Evolutionary conservation across 2,329 filamentous ascomycete genomes (phyloP).

Genomic region (Paraconiothyrium sp.): DNA sequence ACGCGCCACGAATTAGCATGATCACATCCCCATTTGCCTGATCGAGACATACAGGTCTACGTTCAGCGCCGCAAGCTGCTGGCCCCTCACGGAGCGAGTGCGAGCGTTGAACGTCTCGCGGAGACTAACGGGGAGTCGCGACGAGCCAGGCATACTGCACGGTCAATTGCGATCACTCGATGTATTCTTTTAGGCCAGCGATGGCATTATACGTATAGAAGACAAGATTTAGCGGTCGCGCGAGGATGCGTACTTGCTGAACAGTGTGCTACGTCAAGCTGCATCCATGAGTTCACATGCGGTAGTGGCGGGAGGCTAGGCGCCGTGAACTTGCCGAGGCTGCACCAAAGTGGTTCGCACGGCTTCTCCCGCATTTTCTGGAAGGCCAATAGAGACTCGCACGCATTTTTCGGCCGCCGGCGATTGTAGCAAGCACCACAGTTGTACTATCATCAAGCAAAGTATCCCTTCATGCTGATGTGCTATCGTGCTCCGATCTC

Average conservation of each 20-base stretch:
- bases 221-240: neutral
- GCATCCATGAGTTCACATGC: constrained; percentile 18
- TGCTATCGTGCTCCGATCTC: neutral
- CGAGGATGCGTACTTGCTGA: neutral
- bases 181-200: constrained; percentile 10
- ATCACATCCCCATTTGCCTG: neutral
- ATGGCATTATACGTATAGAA: constrained; percentile 17
- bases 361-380: constrained; percentile 15
- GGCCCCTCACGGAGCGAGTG: constrained; percentile 64
- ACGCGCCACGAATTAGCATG: constrained; percentile 1
- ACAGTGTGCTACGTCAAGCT: constrained; percentile 16
- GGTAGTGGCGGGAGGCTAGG: constrained; percentile 1
- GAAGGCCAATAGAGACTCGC: constrained; percentile 11
- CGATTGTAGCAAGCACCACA: neutral
- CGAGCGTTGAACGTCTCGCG: constrained; percentile 73
- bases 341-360: neutral
- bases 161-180: neutral
- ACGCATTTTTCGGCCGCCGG: neutral
- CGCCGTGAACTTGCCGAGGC: constrained; percentile 16
- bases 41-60: constrained; percentile 69
- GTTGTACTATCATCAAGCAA: neutral
- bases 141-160: constrained; percentile 62
- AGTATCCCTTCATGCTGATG: neutral
- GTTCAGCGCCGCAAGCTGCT: constrained; percentile 67
- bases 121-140: constrained; percentile 75